A percentile compares a stretch with the other conserved stretches of the same genome.
phyloP scores from a whole-genome alignment of 208 protist genomes.

The Crithidia sp. region DNA sequence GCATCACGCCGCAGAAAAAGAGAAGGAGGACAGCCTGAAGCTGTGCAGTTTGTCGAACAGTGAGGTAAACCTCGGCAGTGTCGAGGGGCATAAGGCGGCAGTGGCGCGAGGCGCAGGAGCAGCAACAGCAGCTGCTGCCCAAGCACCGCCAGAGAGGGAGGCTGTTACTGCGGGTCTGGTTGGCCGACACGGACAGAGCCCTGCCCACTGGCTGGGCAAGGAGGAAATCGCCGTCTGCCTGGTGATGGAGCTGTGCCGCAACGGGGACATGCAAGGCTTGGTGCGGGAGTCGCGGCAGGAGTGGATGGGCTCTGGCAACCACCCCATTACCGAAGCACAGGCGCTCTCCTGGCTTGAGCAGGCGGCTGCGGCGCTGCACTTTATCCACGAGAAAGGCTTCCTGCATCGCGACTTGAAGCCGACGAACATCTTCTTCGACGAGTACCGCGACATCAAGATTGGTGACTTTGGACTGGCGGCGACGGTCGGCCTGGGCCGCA shows the following conservation, averaged over 20 bases:
- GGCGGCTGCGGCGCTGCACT: slow-evolving; percentile 71
- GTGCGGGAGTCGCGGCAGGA: slow-evolving; percentile 63
- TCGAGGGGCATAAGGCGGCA: not conserved
- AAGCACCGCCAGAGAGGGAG: too few species aligned
- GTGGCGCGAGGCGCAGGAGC: too few species aligned
- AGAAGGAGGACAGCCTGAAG: slow-evolving; percentile 19
- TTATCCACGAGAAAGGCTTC: slow-evolving; percentile 86
- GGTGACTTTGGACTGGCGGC: slow-evolving; percentile 91
- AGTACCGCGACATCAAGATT: slow-evolving; percentile 72
- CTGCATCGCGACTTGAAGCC: slow-evolving; percentile 92
- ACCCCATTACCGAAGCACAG: slow-evolving; percentile 64
- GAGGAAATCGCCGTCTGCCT: slow-evolving; percentile 81
- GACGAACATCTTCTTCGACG: slow-evolving; percentile 92
- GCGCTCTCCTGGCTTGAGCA: slow-evolving; percentile 84
- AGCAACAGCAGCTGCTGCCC: too few species aligned
- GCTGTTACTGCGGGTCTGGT: not conserved
- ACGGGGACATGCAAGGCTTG: slow-evolving; percentile 71
- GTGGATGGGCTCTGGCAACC: slow-evolving; percentile 75
- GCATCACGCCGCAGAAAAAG: not conserved
- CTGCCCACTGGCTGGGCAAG: slow-evolving; percentile 30
- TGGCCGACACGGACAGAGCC: not conserved
- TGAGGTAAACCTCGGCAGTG: slow-evolving; percentile 12
- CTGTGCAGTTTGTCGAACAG: slow-evolving; percentile 37
- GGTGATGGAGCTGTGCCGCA: slow-evolving; percentile 87
- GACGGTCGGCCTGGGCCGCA: slow-evolving; percentile 58